Evolutionary conservation across 2,329 filamentous ascomycete species (phyloP).

Genomic region (Colletotrichum agaves): DNA sequence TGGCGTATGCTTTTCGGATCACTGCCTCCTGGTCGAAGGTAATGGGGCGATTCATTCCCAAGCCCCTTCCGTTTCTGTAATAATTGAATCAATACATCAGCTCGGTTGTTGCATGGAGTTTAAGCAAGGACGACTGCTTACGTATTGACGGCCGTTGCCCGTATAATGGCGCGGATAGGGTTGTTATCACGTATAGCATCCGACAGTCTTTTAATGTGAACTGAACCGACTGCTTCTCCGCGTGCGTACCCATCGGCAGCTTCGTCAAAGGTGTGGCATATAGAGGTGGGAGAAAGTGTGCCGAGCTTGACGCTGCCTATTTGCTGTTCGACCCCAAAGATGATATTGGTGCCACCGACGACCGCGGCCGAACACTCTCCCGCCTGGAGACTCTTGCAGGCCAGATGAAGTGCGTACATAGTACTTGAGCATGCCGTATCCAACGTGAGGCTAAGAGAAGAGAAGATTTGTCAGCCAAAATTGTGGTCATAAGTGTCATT

Average conservation of each 20-base stretch:
- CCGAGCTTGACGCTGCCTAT: background rate
- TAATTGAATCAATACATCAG: too few relatives aligned
- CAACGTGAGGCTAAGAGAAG: background rate
- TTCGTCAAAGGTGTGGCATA: background rate
- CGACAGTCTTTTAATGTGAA: background rate
- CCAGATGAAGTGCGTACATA: background rate
- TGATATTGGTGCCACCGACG: background rate
- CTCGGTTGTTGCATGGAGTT: too few relatives aligned
- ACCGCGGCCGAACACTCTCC: background rate
- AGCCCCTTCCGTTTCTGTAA: background rate
- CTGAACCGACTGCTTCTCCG: background rate
- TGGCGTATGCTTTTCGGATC: slow-evolving; percentile 12
- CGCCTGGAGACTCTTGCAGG: background rate
- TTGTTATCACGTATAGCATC: background rate
- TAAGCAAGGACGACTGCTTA: too few relatives aligned
- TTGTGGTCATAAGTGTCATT: too few relatives aligned
- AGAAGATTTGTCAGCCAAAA: too few relatives aligned
- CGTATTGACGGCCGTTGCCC: background rate
- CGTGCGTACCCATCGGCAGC: slow-evolving; percentile 6
- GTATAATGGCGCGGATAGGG: background rate
- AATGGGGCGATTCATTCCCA: background rate
- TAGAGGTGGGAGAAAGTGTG: background rate
- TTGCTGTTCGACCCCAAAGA: background rate
- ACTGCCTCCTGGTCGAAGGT: background rate
- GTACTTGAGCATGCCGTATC: background rate